These are phyloP conservation scores for Linderniella brevidens DNA, from an alignment of 257 asterid species.

Conservation along the genomic window DNA sequence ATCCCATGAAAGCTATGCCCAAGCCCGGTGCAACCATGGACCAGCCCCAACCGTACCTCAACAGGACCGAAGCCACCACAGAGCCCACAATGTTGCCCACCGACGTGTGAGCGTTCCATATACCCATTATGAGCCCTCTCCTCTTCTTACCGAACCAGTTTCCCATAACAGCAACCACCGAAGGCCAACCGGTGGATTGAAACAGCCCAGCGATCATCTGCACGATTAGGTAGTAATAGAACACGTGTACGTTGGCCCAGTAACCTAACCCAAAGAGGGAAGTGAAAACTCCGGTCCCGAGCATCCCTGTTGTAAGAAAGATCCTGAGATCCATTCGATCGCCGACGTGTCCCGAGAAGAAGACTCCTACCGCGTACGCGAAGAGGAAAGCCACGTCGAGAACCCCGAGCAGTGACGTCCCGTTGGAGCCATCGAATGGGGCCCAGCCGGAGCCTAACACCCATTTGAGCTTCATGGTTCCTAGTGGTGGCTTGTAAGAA, in stretches of 20 bases:
- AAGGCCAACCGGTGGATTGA: conserved; percentile 98
- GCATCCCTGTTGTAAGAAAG: conserved; percentile 77
- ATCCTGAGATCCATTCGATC: conserved; percentile 77
- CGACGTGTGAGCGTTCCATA: conserved; percentile 97
- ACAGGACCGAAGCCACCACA: conserved; percentile 58
- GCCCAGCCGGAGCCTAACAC: conserved; percentile 66
- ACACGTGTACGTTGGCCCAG: conserved; percentile 60
- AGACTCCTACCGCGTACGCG: conserved; percentile 81
- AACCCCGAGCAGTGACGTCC: conserved; percentile 76
- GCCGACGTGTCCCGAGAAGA: conserved; percentile 80
- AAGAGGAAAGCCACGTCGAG: conserved; percentile 90
- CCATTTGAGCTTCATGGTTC: conserved; percentile 16
- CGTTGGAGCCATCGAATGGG: conserved; percentile 61
- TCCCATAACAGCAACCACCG: conserved; percentile 93
- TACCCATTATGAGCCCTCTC: conserved; percentile 96
- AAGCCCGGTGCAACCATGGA: conserved; percentile 74
- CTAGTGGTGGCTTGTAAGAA: conserved; percentile 20
- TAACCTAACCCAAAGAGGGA: conserved; percentile 79
- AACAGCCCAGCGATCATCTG: conserved; percentile 93
- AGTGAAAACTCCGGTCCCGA: conserved; percentile 92
- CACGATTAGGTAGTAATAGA: conserved; percentile 53
- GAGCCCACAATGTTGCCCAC: conserved; percentile 84
- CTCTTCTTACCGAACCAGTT: conserved; percentile 94
- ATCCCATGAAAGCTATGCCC: conserved; percentile 42
- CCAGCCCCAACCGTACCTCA: conserved; percentile 99